Percentiles rank a stretch among this genome's conserved stretches.
phyloP scores from a whole-genome alignment of 2,329 filamentous ascomycete genomes.

The Drechslerella coelobrocha region DNA sequence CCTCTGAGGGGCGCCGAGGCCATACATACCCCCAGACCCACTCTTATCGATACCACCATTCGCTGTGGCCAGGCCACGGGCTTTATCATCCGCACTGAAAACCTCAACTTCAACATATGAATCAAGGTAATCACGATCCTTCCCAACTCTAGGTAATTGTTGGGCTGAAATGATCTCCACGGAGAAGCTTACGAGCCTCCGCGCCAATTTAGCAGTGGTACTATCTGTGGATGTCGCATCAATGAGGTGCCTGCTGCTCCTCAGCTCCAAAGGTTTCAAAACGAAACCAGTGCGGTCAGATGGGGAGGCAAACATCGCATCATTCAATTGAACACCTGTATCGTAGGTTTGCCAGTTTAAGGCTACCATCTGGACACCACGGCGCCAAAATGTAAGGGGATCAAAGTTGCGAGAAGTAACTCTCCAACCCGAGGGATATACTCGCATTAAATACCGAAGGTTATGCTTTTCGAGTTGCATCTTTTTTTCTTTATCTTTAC shows the following conservation, averaged over 20 bases:
- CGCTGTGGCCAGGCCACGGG: slow-evolving; percentile 72
- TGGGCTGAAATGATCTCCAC: slow-evolving; percentile 93
- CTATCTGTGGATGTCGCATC: slow-evolving; percentile 62
- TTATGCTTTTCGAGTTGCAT: slow-evolving; percentile 86
- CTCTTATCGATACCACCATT: slow-evolving; percentile 71
- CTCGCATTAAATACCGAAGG: slow-evolving; percentile 86
- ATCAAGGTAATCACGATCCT: slow-evolving; percentile 71
- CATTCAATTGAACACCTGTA: slow-evolving; percentile 91
- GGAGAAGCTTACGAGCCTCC: slow-evolving; percentile 81
- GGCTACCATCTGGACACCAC: slow-evolving; percentile 96
- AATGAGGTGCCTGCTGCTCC: slow-evolving; percentile 70
- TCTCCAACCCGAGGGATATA: slow-evolving; percentile 84
- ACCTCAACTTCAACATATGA: slow-evolving; percentile 95
- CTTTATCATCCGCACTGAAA: slow-evolving; percentile 90
- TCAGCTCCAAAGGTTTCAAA: slow-evolving; percentile 85
- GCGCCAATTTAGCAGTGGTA: slow-evolving; percentile 68
- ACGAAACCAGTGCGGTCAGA: slow-evolving; percentile 89
- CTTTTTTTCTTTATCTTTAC: slow-evolving; percentile 76
- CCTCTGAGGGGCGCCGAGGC: slow-evolving; percentile 75
- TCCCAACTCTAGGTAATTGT: slow-evolving; percentile 75
- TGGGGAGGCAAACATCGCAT: slow-evolving; percentile 94
- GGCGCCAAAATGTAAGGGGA: slow-evolving; percentile 89
- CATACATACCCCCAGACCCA: slow-evolving; percentile 66
- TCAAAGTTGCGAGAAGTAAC: slow-evolving; percentile 93
- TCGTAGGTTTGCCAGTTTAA: slow-evolving; percentile 99